Evolutionary conservation across 306 rosid genomes (phyloP).

Genomic region (Prunus mongolica): DNA sequence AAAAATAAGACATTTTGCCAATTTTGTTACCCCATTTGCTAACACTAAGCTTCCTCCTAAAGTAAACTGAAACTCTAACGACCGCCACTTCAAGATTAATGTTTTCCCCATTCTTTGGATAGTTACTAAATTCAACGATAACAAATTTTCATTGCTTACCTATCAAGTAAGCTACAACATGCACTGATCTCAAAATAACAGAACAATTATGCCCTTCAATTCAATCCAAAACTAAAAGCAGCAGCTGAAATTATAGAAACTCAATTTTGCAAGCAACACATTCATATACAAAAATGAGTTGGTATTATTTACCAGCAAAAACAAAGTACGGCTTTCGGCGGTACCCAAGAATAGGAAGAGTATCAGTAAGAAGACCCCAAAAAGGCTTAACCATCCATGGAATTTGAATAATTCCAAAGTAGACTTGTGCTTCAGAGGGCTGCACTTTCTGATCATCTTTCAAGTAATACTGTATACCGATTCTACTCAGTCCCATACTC

Average conservation of each 20-base stretch:
- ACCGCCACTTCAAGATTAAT: no score
- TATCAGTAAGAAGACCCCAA: constrained; percentile 32
- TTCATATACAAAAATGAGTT: not conserved
- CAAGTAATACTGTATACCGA: constrained; percentile 26
- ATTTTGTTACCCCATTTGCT: not conserved
- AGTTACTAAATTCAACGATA: not conserved
- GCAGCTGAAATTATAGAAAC: not conserved
- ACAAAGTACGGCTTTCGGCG: constrained; percentile 29
- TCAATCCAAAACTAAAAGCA: not conserved
- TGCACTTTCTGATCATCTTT: constrained; percentile 34
- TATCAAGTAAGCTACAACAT: not conserved
- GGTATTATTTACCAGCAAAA: constrained; percentile 24
- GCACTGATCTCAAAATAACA: not conserved
- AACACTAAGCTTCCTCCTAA: not conserved
- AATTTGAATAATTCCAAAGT: constrained; percentile 23
- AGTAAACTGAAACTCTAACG: no score
- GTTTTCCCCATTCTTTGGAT: no score
- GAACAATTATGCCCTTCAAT: not conserved
- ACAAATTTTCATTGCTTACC: not conserved
- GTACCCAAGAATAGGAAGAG: constrained; percentile 27
- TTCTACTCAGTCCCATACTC: constrained; percentile 21
- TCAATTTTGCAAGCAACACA: not conserved
- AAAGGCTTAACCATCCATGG: constrained; percentile 29
- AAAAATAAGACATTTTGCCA: not conserved
- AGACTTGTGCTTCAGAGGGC: constrained; percentile 31